Conservation (phyloP, 768 basidiomycete genomes). For the Gymnopilus junonius region DNA sequence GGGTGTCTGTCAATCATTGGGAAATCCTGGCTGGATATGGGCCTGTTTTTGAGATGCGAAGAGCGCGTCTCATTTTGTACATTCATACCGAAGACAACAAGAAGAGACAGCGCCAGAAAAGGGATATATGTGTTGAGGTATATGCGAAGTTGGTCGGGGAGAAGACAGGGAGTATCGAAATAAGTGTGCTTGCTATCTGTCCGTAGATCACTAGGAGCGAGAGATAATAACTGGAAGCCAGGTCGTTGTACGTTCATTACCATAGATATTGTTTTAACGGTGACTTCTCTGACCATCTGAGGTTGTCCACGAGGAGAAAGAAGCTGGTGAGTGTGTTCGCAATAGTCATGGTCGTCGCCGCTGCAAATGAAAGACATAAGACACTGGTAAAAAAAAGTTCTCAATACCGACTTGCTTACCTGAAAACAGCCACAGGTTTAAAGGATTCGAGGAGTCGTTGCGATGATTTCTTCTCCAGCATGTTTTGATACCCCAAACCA, state of each 20-base stretch:
- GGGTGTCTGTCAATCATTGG: conserved; percentile 4
- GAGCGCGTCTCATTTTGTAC: conserved; percentile 1
- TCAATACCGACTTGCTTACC: conserved; percentile 44
- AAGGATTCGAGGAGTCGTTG: conserved; percentile 67
- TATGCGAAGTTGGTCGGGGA: conserved; percentile 85
- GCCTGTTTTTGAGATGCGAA: conserved; percentile 6
- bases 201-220: conserved; percentile 44
- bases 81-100: conserved; percentile 37
- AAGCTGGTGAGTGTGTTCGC: conserved; percentile 65
- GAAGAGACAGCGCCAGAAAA: conserved; percentile 61
- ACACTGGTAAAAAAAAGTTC: not conserved
- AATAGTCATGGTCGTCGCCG: conserved; percentile 97
- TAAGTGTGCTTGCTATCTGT: conserved; percentile 31
- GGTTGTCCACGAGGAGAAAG: conserved; percentile 25
- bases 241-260: conserved; percentile 85
- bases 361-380: conserved; percentile 39
- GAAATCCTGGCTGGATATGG: conserved; percentile 1
- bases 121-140: conserved; percentile 79
- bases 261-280: conserved; percentile 90
- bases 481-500: conserved; percentile 86
- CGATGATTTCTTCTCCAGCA: conserved; percentile 69
- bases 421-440: conserved; percentile 74
- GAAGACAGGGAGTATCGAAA: conserved; percentile 69
- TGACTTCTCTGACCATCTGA: conserved; percentile 66
- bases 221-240: conserved; percentile 89